Conservation (phyloP, 2,329 filamentous ascomycete species). For the Fonsecaea pedrosoi region DNA sequence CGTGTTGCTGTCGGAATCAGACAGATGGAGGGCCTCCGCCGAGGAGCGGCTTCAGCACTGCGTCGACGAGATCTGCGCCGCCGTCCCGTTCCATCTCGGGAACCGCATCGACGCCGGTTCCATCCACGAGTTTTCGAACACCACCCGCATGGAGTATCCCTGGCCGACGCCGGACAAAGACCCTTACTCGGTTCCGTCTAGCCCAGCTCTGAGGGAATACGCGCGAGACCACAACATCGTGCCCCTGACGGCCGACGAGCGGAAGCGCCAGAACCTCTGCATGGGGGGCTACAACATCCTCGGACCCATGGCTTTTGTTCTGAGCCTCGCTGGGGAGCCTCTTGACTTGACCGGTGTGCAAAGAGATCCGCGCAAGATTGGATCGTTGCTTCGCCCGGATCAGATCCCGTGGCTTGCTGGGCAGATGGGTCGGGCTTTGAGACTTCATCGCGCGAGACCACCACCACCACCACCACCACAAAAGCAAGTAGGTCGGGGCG, state of each 20-base stretch:
- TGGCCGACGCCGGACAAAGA: slow-evolving; percentile 7
- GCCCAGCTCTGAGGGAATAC: background rate
- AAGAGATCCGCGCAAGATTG: background rate
- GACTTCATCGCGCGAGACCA: background rate
- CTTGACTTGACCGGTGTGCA: slow-evolving; percentile 8
- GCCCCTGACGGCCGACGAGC: slow-evolving; percentile 8
- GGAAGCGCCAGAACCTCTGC: slow-evolving; percentile 12
- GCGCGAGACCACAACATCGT: slow-evolving; percentile 5
- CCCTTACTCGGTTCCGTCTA: background rate
- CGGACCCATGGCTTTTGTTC: slow-evolving; percentile 12
- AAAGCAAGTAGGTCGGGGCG: background rate
- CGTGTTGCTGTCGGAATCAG: background rate
- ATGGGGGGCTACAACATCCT: slow-evolving; percentile 17
- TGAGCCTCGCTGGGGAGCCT: slow-evolving; percentile 4
- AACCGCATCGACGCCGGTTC: background rate
- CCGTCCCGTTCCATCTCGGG: slow-evolving; percentile 19
- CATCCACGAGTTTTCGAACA: slow-evolving; percentile 11
- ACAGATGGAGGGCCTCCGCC: background rate
- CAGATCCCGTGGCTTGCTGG: slow-evolving; percentile 13
- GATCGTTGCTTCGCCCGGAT: slow-evolving; percentile 4
- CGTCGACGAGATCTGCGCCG: slow-evolving; percentile 19
- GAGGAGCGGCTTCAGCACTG: background rate
- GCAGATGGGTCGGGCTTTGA: background rate
- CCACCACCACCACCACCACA: background rate
- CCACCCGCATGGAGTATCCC: slow-evolving; percentile 2